These are phyloP conservation scores for Malbranchea zuffiana DNA, from an alignment of 2,329 filamentous ascomycete genomes.

Conservation along the genomic window DNA sequence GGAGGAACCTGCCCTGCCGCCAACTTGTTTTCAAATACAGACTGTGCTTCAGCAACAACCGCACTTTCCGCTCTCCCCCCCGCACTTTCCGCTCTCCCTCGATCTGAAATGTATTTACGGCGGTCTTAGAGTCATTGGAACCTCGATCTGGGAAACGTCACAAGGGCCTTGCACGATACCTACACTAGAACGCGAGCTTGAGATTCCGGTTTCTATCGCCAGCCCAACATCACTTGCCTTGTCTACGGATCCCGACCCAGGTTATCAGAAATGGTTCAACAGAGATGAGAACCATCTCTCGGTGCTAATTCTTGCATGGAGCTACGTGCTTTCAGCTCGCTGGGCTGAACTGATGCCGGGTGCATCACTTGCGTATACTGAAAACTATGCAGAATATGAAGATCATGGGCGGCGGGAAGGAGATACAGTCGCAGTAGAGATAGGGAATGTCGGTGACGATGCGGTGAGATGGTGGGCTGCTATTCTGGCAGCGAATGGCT, in stretches of 20 bases:
- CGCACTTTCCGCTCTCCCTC: conserved; percentile 2
- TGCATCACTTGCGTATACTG: conserved; percentile 5
- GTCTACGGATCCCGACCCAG: background rate
- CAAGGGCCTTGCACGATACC: conserved; percentile 5
- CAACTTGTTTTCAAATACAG: conserved; percentile 7
- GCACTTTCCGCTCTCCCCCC: too few species aligned
- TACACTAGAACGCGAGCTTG: conserved; percentile 3
- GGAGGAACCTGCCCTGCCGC: conserved; percentile 5
- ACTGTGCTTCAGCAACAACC: conserved; percentile 1
- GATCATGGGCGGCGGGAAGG: background rate
- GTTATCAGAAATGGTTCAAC: conserved; percentile 12
- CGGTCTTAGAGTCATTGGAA: conserved; percentile 5
- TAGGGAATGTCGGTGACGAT: conserved; percentile 9
- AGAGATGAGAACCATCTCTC: conserved; percentile 9
- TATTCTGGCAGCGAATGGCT: conserved; percentile 14
- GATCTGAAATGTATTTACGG: conserved; percentile 4
- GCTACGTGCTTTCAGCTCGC: conserved; percentile 10
- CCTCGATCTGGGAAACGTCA: conserved; percentile 7
- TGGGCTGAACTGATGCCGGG: conserved; percentile 11
- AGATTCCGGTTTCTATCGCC: conserved; percentile 6
- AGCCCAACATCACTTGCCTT: conserved; percentile 1
- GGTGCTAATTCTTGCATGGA: conserved; percentile 12
- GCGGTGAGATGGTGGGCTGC: conserved; percentile 14
- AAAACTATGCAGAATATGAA: background rate
- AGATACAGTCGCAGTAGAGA: conserved; percentile 5